Base-by-base conservation (phyloP, 306 rosid species). In the Acacia melanoxylon region DNA sequence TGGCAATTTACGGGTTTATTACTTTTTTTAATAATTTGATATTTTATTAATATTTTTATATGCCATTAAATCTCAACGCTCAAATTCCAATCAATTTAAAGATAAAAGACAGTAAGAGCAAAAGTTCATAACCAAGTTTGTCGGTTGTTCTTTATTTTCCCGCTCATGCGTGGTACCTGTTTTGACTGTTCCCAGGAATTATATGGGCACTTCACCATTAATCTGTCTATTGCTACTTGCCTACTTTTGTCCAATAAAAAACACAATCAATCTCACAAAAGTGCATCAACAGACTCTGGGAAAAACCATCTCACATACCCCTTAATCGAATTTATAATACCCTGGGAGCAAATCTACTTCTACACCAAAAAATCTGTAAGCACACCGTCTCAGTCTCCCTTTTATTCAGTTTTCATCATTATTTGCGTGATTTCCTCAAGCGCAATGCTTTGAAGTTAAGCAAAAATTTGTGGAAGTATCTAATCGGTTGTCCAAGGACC, bases 401-500 rank as follows among this genome's bases (percentile, higher is more conserved):
- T 1, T 58, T 10, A 22, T 25, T 25, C 54, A 73, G 24, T 71
- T 51, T 56, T 17, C 68, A 65, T 22, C 22, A 49, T 58, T 24
- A 61, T 61, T 59, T 67, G 83, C 80, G 77, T 74, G 46, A 71
- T 78, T 69, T 69, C 85, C 82, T 72, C 16, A 46, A 25, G n/a
- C n/a, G 9, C 40, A 72, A 72, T 24, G 25, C 37, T 46, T 10
- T 25, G 0, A 46, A 46, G 80, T 25, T 4, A 46, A 46, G 80
- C 90, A 84, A 90, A 89, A 83, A 2, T 46, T 63, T 75, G 59
- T 74, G 33, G 35, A 45, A 27, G 62, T 51, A 58, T 82, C 81
- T 88, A 93, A 77, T 93, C 91, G 71, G 86, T 93, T 86, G 83
- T 93, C 99, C 99, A 96, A 31, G 99, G 99, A 77, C 92, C 99